Base-by-base conservation (phyloP, 164 flowering plant genomes). In the Liriodendron chinense region DNA sequence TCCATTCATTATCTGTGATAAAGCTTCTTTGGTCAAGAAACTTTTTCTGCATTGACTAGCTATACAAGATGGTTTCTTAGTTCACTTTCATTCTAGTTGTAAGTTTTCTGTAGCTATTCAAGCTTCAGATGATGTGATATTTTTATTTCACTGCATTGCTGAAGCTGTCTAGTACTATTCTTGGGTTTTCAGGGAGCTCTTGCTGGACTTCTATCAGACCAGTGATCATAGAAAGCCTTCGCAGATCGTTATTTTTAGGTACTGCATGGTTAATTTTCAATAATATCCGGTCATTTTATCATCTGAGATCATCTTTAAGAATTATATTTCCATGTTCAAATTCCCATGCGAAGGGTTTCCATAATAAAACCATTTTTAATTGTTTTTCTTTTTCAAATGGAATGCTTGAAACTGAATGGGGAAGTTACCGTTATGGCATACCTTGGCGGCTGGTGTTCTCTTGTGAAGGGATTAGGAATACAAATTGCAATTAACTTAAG, bases 171-270 rank as follows among this genome's bases (percentile, higher is more conserved):
- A 7, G 76, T 16, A 53, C 12, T 53, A 12, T 53, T 12, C 43
- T 34, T 34, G 59, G 25, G 22, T 43, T 74, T 79, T 59, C 83
- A 93, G 98, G 70, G 98, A 94, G 76, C 77, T 91, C 71, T 86
- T 93, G 63, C 3, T 82, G 71, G 98, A 93, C 28, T 93, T 93
- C 84, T 93, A 79, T 74, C 49, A 70, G 25, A 83, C 93, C 26
- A 93, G 91, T 79, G 81, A 84, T 20, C 84, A 80, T 12, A 81
- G 81, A 43, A 93, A 93, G 79, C 98, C 98, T 23, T 70, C 83
- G 47, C 98, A 91, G 75, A 89, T 93, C 25, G 84, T 93, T 67
- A 74, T 93, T 1, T 92, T 93, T 87, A 87, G 98, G 98, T 93
- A 86, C 68, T 8, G 34, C 13, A 63, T 56, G 23, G 13, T 24